These are phyloP conservation scores for Phytophthora fragariae DNA, from an alignment of 352 stramenopile species.

Conservation along the genomic window DNA sequence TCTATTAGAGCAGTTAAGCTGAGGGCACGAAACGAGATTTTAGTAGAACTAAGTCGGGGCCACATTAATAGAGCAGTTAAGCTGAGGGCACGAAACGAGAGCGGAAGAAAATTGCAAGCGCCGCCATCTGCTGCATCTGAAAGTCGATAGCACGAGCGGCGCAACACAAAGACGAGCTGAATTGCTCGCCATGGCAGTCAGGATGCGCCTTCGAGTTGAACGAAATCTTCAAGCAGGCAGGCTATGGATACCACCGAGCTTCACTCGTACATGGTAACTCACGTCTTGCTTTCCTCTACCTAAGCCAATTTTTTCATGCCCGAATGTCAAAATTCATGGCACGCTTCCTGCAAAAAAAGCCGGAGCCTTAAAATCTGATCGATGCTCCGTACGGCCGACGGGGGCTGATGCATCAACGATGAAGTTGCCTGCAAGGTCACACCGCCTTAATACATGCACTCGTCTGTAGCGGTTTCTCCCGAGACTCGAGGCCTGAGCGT, in stretches of 20 bases:
- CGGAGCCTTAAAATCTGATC: conserved; percentile 30
- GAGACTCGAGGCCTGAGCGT: background rate
- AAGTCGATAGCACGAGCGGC: conserved; percentile 29
- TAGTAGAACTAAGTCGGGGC: no score
- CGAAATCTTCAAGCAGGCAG: no score
- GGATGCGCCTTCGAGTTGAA: conserved; percentile 13
- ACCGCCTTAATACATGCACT: no score
- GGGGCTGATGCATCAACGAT: no score
- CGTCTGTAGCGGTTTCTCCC: no score
- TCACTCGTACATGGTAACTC: background rate
- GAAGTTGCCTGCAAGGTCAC: no score
- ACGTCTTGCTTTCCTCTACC: background rate
- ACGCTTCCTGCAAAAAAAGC: conserved; percentile 20
- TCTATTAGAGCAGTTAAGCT: no score
- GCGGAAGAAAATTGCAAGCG: conserved; percentile 23
- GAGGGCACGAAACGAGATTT: no score
- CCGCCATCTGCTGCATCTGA: conserved; percentile 26
- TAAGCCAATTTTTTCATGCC: conserved; percentile 2
- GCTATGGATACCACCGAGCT: conserved; percentile 1
- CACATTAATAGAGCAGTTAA: no score
- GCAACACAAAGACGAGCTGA: conserved; percentile 18
- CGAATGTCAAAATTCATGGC: conserved; percentile 7
- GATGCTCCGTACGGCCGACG: conserved; percentile 4
- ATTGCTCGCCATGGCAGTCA: conserved; percentile 35
- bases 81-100: no score